Conservation (phyloP, 2,329 filamentous ascomycete species). For the Ustulina deusta region DNA sequence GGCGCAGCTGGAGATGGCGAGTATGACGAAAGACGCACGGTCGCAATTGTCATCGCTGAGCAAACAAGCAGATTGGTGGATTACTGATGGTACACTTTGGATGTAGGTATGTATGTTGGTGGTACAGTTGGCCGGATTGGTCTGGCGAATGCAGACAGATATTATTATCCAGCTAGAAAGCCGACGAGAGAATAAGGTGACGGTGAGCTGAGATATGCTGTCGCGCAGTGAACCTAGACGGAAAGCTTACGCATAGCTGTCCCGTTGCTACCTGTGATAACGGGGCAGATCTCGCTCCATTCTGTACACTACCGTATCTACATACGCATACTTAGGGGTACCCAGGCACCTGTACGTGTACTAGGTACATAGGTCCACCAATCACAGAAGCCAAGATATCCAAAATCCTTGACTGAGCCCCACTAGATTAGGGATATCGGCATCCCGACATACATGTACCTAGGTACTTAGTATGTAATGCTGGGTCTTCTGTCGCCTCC, state of each 20-base stretch:
- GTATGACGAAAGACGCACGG: conserved; percentile 15
- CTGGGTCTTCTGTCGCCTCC: too few relatives aligned
- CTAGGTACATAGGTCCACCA: too few relatives aligned
- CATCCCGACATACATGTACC: neutral
- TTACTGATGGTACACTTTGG: too few relatives aligned
- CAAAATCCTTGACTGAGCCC: conserved; percentile 12
- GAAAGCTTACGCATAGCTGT: neutral
- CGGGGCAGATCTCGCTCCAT: conserved; percentile 6
- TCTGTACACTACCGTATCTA: too few relatives aligned
- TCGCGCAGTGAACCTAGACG: neutral
- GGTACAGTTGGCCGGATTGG: neutral
- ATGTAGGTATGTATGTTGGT: neutral
- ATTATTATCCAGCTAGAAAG: neutral
- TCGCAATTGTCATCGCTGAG: conserved; percentile 23
- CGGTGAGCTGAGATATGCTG: neutral
- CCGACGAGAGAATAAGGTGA: neutral
- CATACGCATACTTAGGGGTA: too few relatives aligned
- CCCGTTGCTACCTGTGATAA: neutral
- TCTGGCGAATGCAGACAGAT: neutral
- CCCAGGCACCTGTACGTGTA: too few relatives aligned
- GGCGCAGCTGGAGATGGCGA: neutral
- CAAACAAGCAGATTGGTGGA: neutral
- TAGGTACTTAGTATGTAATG: neutral
- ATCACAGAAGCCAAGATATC: neutral
- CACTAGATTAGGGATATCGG: neutral